Base-by-base conservation (phyloP, 2,329 filamentous ascomycete species). In the Epichloe coenophiala region DNA sequence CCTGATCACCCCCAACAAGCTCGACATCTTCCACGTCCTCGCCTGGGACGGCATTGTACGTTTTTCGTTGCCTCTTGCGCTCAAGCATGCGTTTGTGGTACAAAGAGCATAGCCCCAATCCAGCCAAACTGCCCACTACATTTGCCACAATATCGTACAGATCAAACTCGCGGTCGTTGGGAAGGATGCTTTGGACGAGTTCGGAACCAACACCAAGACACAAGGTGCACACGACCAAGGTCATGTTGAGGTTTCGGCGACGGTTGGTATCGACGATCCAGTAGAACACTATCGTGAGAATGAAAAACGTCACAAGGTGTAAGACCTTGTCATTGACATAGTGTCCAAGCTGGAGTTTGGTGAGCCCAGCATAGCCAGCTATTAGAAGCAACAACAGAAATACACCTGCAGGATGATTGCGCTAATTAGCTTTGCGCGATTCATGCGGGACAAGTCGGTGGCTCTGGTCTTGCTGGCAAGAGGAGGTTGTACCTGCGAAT, bases 61-160 rank as follows among this genome's bases (percentile, higher is more conserved):
- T 78, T 61, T 86, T 86, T 50, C 80, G 80, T 61, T 80, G 73
- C 53, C 90, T 78, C 64, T 86, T 87, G 55, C 93, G 78, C 67
- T 97, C 91, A 39, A 97, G 72, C 89, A 97, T 97, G 53, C 93
- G 84, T 63, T 86, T 85, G 69, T 98, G 93, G 65, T 98, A 98
- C 86, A 87, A 91, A 51, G 81, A 83, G 64, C 87, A 94, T 19
- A 95, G 65, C 0, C 75, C 83, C 19, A 96, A 64, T 0, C 80
- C 89, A 1, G 74, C 71, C 13, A 86, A 67, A 56, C 86, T 91
- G 41, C 93, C 93, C 40, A 87, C 70, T 0, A 95, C 68, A 65
- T 98, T 98, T 62, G 90, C 89, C 49, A 88, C 73, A 54, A 98
- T 87, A 64, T 97, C 88, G 61, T 84, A 88, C 46, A 84, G 70